Evolutionary conservation across 352 stramenopile species (phyloP).

Genomic region (Globisporangium spinosum): DNA sequence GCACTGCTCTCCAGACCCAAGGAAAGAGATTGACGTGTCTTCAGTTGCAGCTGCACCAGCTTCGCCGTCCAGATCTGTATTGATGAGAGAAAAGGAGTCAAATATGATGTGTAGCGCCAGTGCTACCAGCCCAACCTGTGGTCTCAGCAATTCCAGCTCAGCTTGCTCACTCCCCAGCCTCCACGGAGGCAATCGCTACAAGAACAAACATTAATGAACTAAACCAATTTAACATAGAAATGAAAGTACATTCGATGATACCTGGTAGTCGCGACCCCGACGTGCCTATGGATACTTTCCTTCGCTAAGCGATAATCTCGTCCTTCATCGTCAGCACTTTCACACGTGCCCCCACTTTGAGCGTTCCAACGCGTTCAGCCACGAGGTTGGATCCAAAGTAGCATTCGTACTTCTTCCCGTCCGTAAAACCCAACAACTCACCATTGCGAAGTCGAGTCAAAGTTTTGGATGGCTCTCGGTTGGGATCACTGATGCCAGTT

Average conservation of each 20-base stretch:
- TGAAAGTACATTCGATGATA: not conserved
- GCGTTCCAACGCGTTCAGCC: conserved; percentile 27
- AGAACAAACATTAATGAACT: conserved; percentile 22
- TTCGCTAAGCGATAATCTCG: conserved; percentile 39
- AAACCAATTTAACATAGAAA: not conserved
- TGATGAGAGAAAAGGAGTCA: conserved; percentile 16
- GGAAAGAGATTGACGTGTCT: not conserved
- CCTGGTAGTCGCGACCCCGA: not conserved
- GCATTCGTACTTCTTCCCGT: conserved; percentile 43
- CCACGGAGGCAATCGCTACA: conserved; percentile 51
- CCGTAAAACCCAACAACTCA: conserved; percentile 48
- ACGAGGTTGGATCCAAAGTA: conserved; percentile 85
- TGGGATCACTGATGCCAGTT: conserved; percentile 45
- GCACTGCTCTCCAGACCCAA: not conserved
- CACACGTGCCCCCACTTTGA: conserved; percentile 45
- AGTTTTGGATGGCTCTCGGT: conserved; percentile 47
- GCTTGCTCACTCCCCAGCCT: conserved; percentile 46
- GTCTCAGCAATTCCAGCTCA: conserved; percentile 12
- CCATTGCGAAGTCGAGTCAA: conserved; percentile 59
- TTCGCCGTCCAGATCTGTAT: conserved; percentile 12
- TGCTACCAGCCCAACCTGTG: not conserved
- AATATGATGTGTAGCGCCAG: not conserved
- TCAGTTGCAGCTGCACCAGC: not conserved
- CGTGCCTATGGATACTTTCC: not conserved
- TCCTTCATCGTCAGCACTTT: conserved; percentile 71